Evolutionary conservation across 495 filamentous ascomycete species (phyloP).

Genomic region (Penicillium daleae): DNA sequence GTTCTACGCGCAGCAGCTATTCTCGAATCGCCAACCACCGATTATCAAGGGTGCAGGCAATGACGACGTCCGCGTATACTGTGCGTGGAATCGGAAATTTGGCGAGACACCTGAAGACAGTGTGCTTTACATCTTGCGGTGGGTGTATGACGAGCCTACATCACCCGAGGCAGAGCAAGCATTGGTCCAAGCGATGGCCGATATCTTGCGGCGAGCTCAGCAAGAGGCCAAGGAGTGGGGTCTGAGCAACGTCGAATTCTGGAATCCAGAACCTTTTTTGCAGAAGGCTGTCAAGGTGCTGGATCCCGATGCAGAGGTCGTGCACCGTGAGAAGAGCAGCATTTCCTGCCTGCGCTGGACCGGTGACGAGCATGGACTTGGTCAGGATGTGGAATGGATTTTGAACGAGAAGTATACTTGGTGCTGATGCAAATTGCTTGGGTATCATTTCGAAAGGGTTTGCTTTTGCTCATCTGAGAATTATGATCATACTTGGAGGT

Average conservation of each 20-base stretch:
- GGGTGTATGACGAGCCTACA: constrained; percentile 66
- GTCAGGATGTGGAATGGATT: constrained; percentile 75
- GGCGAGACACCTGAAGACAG: constrained; percentile 60
- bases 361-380: constrained; percentile 50
- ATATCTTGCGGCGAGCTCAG: constrained; percentile 58
- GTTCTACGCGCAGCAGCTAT: constrained; percentile 66
- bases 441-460: constrained; percentile 11
- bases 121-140: constrained; percentile 75
- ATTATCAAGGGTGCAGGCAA: constrained; percentile 70
- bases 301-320: constrained; percentile 48
- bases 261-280: constrained; percentile 64
- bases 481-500: neutral
- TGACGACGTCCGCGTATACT: constrained; percentile 64
- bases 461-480: constrained; percentile 11
- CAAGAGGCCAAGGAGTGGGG: constrained; percentile 59
- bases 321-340: constrained; percentile 64
- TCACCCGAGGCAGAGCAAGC: constrained; percentile 43
- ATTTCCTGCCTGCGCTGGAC: constrained; percentile 70
- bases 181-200: constrained; percentile 49
- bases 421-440: constrained; percentile 60
- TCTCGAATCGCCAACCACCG: constrained; percentile 45
- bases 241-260: constrained; percentile 62
- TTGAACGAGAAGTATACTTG: constrained; percentile 93
- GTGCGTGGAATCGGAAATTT: constrained; percentile 80
- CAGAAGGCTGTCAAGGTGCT: constrained; percentile 63